Evolutionary conservation across 768 basidiomycete genomes (phyloP).

Genomic region (Mycena vitilis): DNA sequence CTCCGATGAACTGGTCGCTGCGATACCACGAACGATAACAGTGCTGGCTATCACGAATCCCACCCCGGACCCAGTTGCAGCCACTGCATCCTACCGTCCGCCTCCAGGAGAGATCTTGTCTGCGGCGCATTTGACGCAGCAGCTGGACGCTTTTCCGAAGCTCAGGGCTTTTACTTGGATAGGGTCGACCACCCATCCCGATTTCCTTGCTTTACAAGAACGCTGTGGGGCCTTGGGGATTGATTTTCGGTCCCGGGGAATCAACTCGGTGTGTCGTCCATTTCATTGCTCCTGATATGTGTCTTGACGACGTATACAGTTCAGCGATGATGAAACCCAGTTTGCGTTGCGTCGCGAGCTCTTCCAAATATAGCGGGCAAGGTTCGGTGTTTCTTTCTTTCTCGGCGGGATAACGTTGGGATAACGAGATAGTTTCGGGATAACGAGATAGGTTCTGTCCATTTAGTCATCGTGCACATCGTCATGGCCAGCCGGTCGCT

Average conservation of each 20-base stretch:
- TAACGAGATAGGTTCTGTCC: too few relatives aligned
- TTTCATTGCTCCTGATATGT: not conserved
- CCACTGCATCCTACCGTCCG: not conserved
- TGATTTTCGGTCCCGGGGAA: not conserved
- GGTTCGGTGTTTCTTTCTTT: too few relatives aligned
- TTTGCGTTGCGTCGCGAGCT: not conserved
- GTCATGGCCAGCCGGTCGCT: too few relatives aligned
- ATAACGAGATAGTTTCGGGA: too few relatives aligned
- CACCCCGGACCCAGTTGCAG: not conserved
- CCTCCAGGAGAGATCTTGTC: not conserved
- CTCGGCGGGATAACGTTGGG: too few relatives aligned
- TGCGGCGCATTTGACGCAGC: not conserved
- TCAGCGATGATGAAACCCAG: not conserved
- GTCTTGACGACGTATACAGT: not conserved
- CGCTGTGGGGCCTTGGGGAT: not conserved
- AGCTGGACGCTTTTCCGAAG: not conserved
- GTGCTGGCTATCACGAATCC: not conserved
- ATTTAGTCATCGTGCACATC: too few relatives aligned
- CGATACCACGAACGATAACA: constrained; percentile 7
- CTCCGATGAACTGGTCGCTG: not conserved
- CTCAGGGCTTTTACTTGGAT: not conserved
- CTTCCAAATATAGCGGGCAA: not conserved
- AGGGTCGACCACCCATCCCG: not conserved
- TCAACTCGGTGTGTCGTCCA: not conserved
- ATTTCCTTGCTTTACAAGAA: not conserved